Evolutionary conservation across 441 rosid species (phyloP).

Genomic region (Croton setiger): DNA sequence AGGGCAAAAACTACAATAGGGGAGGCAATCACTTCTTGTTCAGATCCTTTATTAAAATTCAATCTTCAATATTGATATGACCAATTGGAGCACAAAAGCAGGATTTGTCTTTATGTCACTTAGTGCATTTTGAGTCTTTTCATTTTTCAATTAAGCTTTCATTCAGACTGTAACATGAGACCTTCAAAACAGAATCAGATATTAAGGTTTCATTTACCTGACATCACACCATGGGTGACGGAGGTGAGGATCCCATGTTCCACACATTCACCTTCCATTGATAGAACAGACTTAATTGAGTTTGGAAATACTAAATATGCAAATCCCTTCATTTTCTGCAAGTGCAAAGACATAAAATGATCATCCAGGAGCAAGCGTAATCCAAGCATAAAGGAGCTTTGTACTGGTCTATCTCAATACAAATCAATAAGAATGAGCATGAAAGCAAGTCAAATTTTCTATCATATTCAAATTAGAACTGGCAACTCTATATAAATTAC

Average conservation of each 20-base stretch:
- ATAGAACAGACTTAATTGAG: constrained; percentile 55
- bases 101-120: neutral
- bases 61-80: neutral
- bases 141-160: neutral
- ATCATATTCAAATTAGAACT: neutral
- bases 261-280: constrained; percentile 47
- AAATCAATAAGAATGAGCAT: neutral
- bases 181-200: neutral
- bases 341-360: constrained; percentile 31
- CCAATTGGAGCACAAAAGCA: neutral
- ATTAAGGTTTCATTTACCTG: constrained; percentile 36
- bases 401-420: neutral
- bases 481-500: neutral
- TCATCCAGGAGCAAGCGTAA: constrained; percentile 8
- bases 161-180: neutral
- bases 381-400: constrained; percentile 5
- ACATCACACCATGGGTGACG: constrained; percentile 65
- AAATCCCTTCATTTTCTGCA: constrained; percentile 78
- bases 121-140: neutral
- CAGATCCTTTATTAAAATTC: neutral
- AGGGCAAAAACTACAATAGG: neutral
- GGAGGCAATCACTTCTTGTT: neutral
- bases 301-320: constrained; percentile 84
- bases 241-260: constrained; percentile 85
- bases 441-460: neutral